These are phyloP conservation scores for Lasiosphaeriaceae sp. DNA, from an alignment of 495 filamentous ascomycete genomes.

Conservation along the genomic window DNA sequence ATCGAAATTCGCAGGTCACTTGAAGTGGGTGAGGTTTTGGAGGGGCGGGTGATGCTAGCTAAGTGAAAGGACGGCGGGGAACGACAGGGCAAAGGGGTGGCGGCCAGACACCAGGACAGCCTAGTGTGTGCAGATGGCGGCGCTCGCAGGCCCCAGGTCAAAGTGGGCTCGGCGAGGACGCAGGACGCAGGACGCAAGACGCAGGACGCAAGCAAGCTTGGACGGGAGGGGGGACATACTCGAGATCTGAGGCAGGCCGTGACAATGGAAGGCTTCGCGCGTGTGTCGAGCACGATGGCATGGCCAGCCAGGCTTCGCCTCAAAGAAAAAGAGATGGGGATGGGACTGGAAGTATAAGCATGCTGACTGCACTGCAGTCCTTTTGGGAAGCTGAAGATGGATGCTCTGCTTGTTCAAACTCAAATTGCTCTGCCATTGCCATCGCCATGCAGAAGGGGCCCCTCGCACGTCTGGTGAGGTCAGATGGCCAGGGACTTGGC, in stretches of 20 bases:
- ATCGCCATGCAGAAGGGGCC: slow-evolving; percentile 14
- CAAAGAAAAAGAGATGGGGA: not conserved
- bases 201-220: not conserved
- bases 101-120: slow-evolving; percentile 31
- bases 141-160: slow-evolving; percentile 18
- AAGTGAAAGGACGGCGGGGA: slow-evolving; percentile 36
- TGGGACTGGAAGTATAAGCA: not conserved
- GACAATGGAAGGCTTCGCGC: not conserved
- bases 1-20: slow-evolving; percentile 23
- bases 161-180: slow-evolving; percentile 23
- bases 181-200: slow-evolving; percentile 1
- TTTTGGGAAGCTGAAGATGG: not conserved
- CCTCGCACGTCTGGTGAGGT: slow-evolving; percentile 32
- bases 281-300: not conserved
- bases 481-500: slow-evolving; percentile 32
- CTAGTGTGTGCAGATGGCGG: slow-evolving; percentile 22
- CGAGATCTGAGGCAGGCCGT: not conserved
- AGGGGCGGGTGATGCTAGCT: slow-evolving; percentile 35
- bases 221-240: not conserved
- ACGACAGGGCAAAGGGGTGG: slow-evolving; percentile 33
- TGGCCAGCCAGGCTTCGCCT: not conserved
- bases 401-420: not conserved
- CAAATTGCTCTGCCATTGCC: slow-evolving; percentile 5
- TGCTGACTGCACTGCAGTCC: not conserved
- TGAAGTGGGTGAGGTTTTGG: slow-evolving; percentile 29